Percentiles rank a stretch among this genome's conserved stretches.
Conservation (phyloP, 202 grass and related monocot species). For the Panicum virgatum region DNA sequence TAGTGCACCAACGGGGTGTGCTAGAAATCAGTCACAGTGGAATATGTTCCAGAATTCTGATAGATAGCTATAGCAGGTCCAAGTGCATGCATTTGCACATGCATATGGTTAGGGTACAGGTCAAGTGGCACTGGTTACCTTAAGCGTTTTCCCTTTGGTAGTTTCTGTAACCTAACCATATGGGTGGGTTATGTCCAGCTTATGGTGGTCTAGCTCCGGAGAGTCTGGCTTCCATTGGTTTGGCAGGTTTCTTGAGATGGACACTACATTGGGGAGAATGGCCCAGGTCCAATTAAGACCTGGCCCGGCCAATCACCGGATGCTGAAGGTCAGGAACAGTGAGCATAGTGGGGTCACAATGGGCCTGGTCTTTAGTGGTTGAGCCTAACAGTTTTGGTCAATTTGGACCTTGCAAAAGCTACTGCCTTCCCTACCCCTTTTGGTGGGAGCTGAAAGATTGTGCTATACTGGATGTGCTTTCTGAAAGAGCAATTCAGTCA, state of each 20-base stretch:
- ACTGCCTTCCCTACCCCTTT: not conserved
- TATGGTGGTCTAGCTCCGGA: not conserved
- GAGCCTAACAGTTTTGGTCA: slow-evolving; percentile 32
- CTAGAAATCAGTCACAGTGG: not conserved
- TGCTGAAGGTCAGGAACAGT: not conserved
- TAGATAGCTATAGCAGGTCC: slow-evolving; percentile 12
- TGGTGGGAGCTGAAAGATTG: not conserved
- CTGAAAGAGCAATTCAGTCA: slow-evolving; percentile 14
- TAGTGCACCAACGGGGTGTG: no score
- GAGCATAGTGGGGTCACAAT: slow-evolving; percentile 13
- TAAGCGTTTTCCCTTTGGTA: slow-evolving; percentile 26
- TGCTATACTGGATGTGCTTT: not conserved
- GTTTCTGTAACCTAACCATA: not conserved
- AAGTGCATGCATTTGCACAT: slow-evolving; percentile 41
- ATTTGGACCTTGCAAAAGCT: slow-evolving; percentile 20
- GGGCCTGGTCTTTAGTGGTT: slow-evolving; percentile 34
- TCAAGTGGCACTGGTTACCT: slow-evolving; percentile 34
- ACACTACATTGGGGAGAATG: slow-evolving; percentile 36
- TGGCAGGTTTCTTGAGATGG: slow-evolving; percentile 46
- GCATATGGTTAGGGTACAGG: not conserved
- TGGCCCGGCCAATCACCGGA: slow-evolving; percentile 45
- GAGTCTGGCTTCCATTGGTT: slow-evolving; percentile 33
- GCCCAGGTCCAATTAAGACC: slow-evolving; percentile 33
- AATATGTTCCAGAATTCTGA: slow-evolving; percentile 1
- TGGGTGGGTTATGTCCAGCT: not conserved